phyloP scores from a whole-genome alignment of 306 rosid species.

The Acmispon strigosus region DNA sequence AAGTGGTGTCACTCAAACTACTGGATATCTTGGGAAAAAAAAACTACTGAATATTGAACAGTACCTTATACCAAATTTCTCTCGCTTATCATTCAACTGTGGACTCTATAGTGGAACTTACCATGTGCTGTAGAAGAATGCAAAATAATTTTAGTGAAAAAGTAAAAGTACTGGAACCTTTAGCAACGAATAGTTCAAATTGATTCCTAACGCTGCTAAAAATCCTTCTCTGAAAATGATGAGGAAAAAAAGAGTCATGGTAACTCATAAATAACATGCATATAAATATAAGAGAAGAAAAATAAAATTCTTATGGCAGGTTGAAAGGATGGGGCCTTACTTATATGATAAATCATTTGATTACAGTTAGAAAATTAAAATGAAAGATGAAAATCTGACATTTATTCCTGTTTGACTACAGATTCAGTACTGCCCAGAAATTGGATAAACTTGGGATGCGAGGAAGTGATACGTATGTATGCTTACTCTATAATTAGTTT shows the following conservation, averaged over 20 bases:
- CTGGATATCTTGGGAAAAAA: not conserved
- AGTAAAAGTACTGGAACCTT: not conserved
- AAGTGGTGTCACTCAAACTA: not conserved
- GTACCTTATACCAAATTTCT: not conserved
- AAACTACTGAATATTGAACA: too few relatives aligned
- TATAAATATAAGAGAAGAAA: not conserved
- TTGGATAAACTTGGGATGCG: constrained; percentile 99
- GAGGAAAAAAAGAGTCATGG: not conserved
- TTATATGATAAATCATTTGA: constrained; percentile 1
- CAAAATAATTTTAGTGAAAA: not conserved
- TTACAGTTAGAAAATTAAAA: not conserved
- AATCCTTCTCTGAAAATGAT: not conserved
- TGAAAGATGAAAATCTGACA: constrained; percentile 10
- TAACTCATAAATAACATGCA: not conserved
- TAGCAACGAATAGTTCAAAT: not conserved
- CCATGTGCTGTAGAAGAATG: not conserved
- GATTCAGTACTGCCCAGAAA: constrained; percentile 93
- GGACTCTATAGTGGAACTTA: not conserved
- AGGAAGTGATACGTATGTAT: constrained; percentile 93
- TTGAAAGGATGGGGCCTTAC: not conserved
- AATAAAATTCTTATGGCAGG: not conserved
- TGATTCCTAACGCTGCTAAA: not conserved
- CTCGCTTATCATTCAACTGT: not conserved
- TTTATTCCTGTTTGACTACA: constrained; percentile 33
- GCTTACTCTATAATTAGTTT: constrained; percentile 18